Conservation (phyloP, 2,329 filamentous ascomycete genomes). For the Hortaea sp. region DNA sequence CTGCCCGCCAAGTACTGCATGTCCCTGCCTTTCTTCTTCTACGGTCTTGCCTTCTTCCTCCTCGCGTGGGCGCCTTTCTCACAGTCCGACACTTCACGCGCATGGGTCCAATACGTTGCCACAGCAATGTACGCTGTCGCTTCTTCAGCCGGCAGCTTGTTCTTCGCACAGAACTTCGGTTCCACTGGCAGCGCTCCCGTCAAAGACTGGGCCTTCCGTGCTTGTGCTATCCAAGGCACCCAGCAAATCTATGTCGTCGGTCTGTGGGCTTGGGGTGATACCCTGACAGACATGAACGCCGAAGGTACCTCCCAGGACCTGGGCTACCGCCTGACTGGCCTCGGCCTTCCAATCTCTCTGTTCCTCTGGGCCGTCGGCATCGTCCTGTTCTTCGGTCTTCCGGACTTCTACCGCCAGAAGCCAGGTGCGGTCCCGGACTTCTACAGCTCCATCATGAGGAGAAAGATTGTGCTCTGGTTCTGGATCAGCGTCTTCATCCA, state of each 20-base stretch:
- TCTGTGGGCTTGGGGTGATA: slow-evolving; percentile 58
- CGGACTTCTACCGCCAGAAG: slow-evolving; percentile 55
- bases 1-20: slow-evolving; percentile 48
- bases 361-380: slow-evolving; percentile 48
- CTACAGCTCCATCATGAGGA: slow-evolving; percentile 50
- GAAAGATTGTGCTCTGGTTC: slow-evolving; percentile 57
- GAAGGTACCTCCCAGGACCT: slow-evolving; percentile 28
- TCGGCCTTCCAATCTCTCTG: slow-evolving; percentile 48
- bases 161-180: slow-evolving; percentile 46
- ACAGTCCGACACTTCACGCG: slow-evolving; percentile 28
- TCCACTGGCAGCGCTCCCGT: slow-evolving; percentile 44
- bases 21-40: slow-evolving; percentile 53
- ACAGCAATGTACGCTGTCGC: slow-evolving; percentile 53
- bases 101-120: slow-evolving; percentile 51
- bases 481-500: slow-evolving; percentile 29
- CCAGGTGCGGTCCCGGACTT: slow-evolving; percentile 57
- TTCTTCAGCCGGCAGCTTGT: slow-evolving; percentile 53
- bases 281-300: slow-evolving; percentile 37
- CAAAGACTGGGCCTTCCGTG: slow-evolving; percentile 57
- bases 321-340: slow-evolving; percentile 29
- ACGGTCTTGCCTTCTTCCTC: slow-evolving; percentile 52
- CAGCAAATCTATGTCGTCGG: slow-evolving; percentile 56
- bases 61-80: slow-evolving; percentile 54
- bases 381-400: slow-evolving; percentile 51
- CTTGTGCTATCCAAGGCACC: slow-evolving; percentile 55